phyloP scores from a whole-genome alignment of 768 basidiomycete species.

The Phallus indusiatus region DNA sequence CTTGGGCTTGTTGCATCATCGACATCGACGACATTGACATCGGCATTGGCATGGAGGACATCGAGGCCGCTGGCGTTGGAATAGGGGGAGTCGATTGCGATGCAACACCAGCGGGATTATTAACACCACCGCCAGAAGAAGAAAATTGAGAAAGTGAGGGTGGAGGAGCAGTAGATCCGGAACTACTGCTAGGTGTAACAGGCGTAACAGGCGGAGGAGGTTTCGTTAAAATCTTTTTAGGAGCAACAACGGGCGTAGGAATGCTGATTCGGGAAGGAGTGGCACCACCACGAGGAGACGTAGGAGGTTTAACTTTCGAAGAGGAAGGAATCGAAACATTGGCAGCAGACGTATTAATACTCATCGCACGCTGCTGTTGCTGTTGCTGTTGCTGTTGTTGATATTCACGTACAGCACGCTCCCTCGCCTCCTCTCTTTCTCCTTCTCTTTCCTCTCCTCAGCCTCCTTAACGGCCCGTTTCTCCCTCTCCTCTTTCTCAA shows the following conservation, averaged over 20 bases:
- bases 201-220: not conserved
- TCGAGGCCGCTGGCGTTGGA: not conserved
- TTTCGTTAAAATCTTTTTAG: conserved; percentile 10
- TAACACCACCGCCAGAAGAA: not conserved
- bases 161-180: not conserved
- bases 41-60: too few species aligned
- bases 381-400: not conserved
- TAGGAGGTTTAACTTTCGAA: not conserved
- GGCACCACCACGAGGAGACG: conserved; percentile 1
- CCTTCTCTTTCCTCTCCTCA: conserved; percentile 44
- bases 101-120: not conserved
- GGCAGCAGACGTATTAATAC: not conserved
- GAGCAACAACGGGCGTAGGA: not conserved
- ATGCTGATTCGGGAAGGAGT: not conserved
- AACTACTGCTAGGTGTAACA: not conserved
- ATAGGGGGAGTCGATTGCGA: not conserved
- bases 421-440: conserved; percentile 23
- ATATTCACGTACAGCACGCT: conserved; percentile 12
- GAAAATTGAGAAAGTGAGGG: not conserved
- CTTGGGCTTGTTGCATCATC: not conserved
- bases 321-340: not conserved
- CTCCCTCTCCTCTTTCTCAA: conserved; percentile 59
- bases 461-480: conserved; percentile 38
- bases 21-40: too few species aligned
- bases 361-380: conserved; percentile 6